These are phyloP conservation scores for Rosa lucieae DNA, from an alignment of 306 rosid species.

Conservation along the genomic window DNA sequence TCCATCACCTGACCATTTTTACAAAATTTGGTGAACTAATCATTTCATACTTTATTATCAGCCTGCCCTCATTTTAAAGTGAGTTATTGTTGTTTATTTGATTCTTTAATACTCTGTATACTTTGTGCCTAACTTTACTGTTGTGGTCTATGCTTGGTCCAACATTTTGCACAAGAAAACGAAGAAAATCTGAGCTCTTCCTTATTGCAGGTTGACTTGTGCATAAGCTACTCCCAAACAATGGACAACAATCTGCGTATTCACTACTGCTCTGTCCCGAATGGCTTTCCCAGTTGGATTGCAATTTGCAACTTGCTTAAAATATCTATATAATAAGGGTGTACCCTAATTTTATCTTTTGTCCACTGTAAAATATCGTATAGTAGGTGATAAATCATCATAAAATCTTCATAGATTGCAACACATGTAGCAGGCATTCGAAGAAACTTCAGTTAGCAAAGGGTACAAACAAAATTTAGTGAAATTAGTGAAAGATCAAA, in stretches of 20 bases:
- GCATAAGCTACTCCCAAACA: not conserved
- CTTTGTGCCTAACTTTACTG: not conserved
- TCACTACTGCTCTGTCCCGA: not conserved
- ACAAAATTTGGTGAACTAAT: not conserved
- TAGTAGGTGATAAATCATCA: no score
- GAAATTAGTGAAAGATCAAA: not conserved
- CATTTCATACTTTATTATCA: not conserved
- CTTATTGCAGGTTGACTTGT: slow-evolving; percentile 6
- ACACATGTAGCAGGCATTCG: no score
- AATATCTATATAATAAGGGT: not conserved
- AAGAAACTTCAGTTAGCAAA: no score
- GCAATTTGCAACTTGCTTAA: not conserved
- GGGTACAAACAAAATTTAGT: no score
- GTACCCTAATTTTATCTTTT: not conserved
- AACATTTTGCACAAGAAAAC: not conserved
- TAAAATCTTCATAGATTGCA: no score
- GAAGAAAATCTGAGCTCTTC: not conserved
- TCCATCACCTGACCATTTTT: not conserved
- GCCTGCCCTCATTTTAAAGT: no score
- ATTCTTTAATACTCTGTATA: not conserved
- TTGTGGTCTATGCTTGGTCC: not conserved
- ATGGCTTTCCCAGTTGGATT: not conserved
- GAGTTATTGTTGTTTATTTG: not conserved
- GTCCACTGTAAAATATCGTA: no score
- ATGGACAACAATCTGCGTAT: not conserved